Conservation (phyloP, 1,284 basidiomycete species). For the Meripilus lineatus region DNA sequence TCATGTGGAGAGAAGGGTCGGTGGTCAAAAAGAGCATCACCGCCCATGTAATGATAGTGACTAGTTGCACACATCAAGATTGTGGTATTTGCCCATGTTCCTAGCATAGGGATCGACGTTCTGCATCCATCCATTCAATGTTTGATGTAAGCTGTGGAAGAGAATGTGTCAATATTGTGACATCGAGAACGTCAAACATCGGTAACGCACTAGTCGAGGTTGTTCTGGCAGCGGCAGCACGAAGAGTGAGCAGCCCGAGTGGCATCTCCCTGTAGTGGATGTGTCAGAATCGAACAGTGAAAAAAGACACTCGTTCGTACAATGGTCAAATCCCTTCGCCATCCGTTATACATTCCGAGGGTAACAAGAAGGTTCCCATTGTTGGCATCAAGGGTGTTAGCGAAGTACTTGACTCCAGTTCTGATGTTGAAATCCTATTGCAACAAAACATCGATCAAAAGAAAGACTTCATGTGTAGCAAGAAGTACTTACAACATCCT, state of each 20-base stretch:
- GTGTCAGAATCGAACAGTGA: constrained; percentile 4
- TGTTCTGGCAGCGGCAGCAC: constrained; percentile 76
- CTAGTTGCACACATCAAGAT: constrained; percentile 47
- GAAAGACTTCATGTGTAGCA: background rate
- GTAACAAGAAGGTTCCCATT: constrained; percentile 57
- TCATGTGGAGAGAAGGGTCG: background rate
- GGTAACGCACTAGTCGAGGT: constrained; percentile 67
- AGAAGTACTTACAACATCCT: constrained; percentile 47
- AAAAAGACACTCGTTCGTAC: too few relatives aligned
- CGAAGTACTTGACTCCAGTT: constrained; percentile 59
- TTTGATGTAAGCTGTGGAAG: constrained; percentile 63
- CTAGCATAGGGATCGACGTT: constrained; percentile 46
- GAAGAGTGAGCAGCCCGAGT: constrained; percentile 47
- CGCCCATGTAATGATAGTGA: background rate
- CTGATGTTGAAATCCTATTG: constrained; percentile 64
- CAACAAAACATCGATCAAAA: too few relatives aligned
- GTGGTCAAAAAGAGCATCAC: background rate
- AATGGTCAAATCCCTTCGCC: constrained; percentile 57
- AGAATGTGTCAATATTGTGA: constrained; percentile 23
- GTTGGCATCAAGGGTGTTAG: constrained; percentile 43
- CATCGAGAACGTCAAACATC: background rate
- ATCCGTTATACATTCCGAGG: constrained; percentile 80
- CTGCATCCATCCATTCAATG: constrained; percentile 77
- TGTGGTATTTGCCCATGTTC: constrained; percentile 65
- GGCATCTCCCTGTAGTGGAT: constrained; percentile 40